Evolutionary conservation across 495 filamentous ascomycete species (phyloP).

Genomic region (Friedmanniomyces endolithicus): DNA sequence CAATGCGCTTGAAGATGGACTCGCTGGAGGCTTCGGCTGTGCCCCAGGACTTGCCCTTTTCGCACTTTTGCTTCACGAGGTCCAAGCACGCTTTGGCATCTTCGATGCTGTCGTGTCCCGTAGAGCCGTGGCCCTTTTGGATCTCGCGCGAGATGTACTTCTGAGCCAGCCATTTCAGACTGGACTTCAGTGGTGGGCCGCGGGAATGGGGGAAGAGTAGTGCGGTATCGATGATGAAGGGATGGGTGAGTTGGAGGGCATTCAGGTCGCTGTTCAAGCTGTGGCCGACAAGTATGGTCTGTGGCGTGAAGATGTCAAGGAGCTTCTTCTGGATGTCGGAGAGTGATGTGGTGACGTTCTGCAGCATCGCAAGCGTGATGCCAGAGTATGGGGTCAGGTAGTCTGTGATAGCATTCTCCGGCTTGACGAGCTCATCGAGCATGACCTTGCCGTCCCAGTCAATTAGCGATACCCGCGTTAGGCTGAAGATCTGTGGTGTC

Average conservation of each 20-base stretch:
- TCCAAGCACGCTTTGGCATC: slow-evolving; percentile 84
- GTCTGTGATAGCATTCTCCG: slow-evolving; percentile 67
- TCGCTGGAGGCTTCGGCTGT: slow-evolving; percentile 61
- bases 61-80: slow-evolving; percentile 87
- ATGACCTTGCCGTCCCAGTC: slow-evolving; percentile 73
- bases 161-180: slow-evolving; percentile 71
- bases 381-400: slow-evolving; percentile 86
- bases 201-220: slow-evolving; percentile 73
- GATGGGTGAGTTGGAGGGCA: slow-evolving; percentile 74
- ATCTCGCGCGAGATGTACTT: slow-evolving; percentile 74
- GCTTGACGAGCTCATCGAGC: slow-evolving; percentile 86
- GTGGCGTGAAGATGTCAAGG: slow-evolving; percentile 53
- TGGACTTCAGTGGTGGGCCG: slow-evolving; percentile 58
- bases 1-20: slow-evolving; percentile 75
- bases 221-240: slow-evolving; percentile 82
- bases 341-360: slow-evolving; percentile 69
- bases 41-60: slow-evolving; percentile 76
- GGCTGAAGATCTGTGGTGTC: slow-evolving; percentile 44
- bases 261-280: slow-evolving; percentile 81
- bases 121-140: slow-evolving; percentile 55
- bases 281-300: slow-evolving; percentile 76
- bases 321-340: slow-evolving; percentile 70
- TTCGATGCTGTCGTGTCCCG: slow-evolving; percentile 83
- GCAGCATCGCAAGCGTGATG: slow-evolving; percentile 73
- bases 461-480: slow-evolving; percentile 78